These are phyloP conservation scores for Sporobolomyces pararoseus DNA, from an alignment of 768 basidiomycete species.

Conservation along the genomic window DNA sequence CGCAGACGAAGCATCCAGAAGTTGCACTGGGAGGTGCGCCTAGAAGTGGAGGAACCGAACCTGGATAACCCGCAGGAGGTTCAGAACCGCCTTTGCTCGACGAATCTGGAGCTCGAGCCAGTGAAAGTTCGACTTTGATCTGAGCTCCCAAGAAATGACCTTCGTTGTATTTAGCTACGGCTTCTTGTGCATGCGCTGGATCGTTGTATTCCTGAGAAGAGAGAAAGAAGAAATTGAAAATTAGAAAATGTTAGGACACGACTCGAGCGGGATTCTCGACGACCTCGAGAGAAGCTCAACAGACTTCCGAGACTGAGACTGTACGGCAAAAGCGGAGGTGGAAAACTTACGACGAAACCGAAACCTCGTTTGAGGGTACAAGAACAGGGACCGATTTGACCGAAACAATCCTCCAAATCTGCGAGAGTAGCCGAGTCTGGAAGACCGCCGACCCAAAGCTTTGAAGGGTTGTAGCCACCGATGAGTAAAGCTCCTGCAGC, in stretches of 20 bases:
- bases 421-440: constrained; percentile 43
- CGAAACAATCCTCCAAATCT: constrained; percentile 46
- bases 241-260: not conserved
- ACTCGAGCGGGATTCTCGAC: not conserved
- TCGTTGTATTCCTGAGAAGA: constrained; percentile 41
- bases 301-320: no score
- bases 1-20: constrained; percentile 37
- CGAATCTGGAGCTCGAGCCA: constrained; percentile 17
- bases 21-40: not conserved
- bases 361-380: constrained; percentile 42
- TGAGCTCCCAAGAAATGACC: constrained; percentile 45
- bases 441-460: constrained; percentile 45
- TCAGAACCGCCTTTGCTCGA: not conserved
- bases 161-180: constrained; percentile 45
- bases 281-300: no score
- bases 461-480: constrained; percentile 38
- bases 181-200: constrained; percentile 36
- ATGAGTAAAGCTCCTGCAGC: constrained; percentile 32
- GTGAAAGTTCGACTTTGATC: constrained; percentile 45
- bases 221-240: not conserved
- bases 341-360: constrained; percentile 44
- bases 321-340: constrained; percentile 1
- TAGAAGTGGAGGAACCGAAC: not conserved
- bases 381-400: constrained; percentile 42
- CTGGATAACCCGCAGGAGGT: not conserved